Evolutionary conservation across 768 basidiomycete genomes (phyloP).

Genomic region (Mycena floridula): DNA sequence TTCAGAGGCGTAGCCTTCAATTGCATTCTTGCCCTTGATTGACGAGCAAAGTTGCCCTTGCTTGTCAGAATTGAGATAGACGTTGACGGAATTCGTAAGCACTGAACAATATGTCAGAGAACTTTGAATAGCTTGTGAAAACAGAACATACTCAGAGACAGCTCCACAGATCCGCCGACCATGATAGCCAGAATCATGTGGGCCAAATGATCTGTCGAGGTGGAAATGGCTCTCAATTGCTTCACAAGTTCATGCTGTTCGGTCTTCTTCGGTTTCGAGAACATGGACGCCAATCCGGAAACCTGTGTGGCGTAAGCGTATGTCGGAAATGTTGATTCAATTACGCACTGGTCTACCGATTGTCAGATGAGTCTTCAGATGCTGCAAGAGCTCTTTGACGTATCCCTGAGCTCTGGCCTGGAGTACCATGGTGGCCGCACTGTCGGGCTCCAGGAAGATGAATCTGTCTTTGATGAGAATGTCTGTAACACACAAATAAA

Average conservation of each 20-base stretch:
- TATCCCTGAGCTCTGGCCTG: slow-evolving; percentile 45
- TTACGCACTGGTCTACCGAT: slow-evolving; percentile 38
- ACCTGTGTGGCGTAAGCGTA: slow-evolving; percentile 16
- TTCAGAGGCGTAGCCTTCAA: slow-evolving; percentile 60
- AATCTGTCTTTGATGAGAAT: slow-evolving; percentile 39
- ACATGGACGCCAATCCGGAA: slow-evolving; percentile 38
- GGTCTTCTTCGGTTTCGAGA: slow-evolving; percentile 37
- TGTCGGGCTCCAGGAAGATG: slow-evolving; percentile 69
- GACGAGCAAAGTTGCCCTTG: slow-evolving; percentile 29
- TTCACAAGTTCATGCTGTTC: slow-evolving; percentile 49
- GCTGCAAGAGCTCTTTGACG: slow-evolving; percentile 43
- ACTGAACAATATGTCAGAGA: slow-evolving; percentile 28
- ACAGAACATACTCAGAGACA: slow-evolving; percentile 51
- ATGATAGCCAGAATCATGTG: slow-evolving; percentile 70
- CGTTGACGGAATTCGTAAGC: slow-evolving; percentile 59
- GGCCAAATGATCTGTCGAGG: slow-evolving; percentile 53
- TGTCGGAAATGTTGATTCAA: background rate
- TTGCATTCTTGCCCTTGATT: slow-evolving; percentile 28
- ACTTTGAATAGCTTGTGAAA: background rate
- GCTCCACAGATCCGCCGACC: slow-evolving; percentile 60
- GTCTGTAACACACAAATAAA: background rate
- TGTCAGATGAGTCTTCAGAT: slow-evolving; percentile 45
- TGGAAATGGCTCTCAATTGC: slow-evolving; percentile 49
- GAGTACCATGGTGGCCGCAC: slow-evolving; percentile 49
- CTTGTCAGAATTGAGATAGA: slow-evolving; percentile 51